phyloP scores from a whole-genome alignment of 179 eudicot species.

The Carnegiea gigantea region DNA sequence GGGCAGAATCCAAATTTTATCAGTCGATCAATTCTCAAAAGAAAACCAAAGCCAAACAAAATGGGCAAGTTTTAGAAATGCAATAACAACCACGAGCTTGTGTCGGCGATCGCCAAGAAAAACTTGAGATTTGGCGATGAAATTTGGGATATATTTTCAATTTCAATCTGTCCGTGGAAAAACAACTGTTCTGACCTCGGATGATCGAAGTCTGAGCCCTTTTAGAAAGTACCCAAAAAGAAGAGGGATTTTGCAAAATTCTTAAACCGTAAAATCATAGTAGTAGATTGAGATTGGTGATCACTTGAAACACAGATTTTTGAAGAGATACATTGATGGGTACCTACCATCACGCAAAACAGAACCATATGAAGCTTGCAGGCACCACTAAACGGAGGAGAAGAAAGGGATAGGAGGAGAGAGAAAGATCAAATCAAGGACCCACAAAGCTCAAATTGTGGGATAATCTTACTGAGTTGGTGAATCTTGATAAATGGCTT shows the following conservation, averaged over 20 bases:
- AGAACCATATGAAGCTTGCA: neutral
- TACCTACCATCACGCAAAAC: conserved; percentile 15
- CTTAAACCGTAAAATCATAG: conserved; percentile 1
- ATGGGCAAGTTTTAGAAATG: neutral
- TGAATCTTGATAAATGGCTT: neutral
- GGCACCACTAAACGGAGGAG: conserved; percentile 15
- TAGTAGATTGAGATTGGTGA: conserved; percentile 10
- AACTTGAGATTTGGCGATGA: conserved; percentile 31
- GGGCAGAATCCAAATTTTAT: conserved; percentile 14
- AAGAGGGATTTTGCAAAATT: conserved; percentile 7
- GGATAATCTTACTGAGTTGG: conserved; percentile 7
- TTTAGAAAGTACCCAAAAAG: neutral
- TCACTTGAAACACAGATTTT: conserved; percentile 16
- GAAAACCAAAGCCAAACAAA: conserved; percentile 3
- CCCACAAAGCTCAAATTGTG: conserved; percentile 12
- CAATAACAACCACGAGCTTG: neutral
- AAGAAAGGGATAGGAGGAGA: conserved; percentile 25
- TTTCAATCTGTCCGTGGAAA: neutral
- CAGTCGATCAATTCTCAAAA: conserved; percentile 4
- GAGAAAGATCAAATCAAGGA: conserved; percentile 17
- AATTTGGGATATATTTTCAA: conserved; percentile 18
- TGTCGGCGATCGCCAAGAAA: conserved; percentile 32
- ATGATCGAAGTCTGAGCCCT: conserved; percentile 21
- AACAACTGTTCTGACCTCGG: conserved; percentile 27
- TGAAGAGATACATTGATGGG: conserved; percentile 11